Percentiles rank a stretch among this genome's conserved stretches.
Conservation (phyloP, 306 rosid genomes). For the Acacia crassicarpa region DNA sequence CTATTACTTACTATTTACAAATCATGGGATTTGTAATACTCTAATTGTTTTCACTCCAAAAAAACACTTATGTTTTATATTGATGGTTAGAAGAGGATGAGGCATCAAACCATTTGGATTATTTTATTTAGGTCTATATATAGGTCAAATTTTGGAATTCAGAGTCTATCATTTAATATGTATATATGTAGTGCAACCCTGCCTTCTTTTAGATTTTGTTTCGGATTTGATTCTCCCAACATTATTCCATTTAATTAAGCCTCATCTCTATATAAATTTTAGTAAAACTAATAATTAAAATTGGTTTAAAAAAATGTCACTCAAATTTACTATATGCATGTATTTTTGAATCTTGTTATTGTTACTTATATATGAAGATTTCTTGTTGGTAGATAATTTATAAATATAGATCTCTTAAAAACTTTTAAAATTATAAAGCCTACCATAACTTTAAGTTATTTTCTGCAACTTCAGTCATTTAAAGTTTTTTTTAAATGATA, state of each 20-base stretch:
- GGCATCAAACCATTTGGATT: slow-evolving; percentile 35
- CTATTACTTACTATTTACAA: too few species aligned
- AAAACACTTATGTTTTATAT: not conserved
- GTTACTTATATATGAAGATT: not conserved
- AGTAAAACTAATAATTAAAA: not conserved
- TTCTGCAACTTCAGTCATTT: not conserved
- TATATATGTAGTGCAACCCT: not conserved
- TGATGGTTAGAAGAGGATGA: slow-evolving; percentile 5
- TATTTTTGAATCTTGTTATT: not conserved
- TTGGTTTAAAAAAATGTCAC: not conserved
- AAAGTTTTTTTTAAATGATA: too few species aligned
- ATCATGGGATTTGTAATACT: too few species aligned
- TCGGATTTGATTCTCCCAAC: slow-evolving; percentile 37
- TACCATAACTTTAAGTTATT: too few species aligned
- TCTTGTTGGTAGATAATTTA: not conserved
- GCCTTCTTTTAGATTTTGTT: slow-evolving; percentile 17
- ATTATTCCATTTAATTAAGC: not conserved
- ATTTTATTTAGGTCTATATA: slow-evolving; percentile 11
- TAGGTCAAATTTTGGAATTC: slow-evolving; percentile 31
- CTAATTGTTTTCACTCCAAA: too few species aligned
- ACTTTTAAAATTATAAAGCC: not conserved
- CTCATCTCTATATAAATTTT: not conserved
- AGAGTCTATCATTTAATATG: not conserved
- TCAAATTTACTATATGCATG: too few species aligned
- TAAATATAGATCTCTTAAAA: not conserved